These are phyloP conservation scores for Sporothrix schenckii DNA, from an alignment of 2,329 filamentous ascomycete genomes.

Conservation along the genomic window DNA sequence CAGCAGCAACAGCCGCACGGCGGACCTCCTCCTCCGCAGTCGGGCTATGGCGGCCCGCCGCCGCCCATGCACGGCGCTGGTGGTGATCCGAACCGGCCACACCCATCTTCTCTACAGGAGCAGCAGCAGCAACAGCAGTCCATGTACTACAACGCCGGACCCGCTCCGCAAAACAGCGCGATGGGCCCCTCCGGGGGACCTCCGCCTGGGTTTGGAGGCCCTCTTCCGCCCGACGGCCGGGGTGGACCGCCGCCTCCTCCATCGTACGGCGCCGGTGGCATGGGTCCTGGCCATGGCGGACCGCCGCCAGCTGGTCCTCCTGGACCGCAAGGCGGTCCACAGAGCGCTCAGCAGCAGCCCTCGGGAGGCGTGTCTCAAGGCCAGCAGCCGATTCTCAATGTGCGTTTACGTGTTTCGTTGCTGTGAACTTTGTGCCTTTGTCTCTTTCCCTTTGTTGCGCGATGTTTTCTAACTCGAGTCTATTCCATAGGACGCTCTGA, in stretches of 20 bases:
- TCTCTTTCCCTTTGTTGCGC: too few relatives aligned
- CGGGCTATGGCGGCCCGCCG: constrained; percentile 54
- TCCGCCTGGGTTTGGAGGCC: constrained; percentile 69
- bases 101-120: constrained; percentile 18
- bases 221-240: constrained; percentile 63
- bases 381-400: constrained; percentile 81
- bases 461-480: not conserved
- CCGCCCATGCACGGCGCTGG: constrained; percentile 53
- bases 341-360: constrained; percentile 37
- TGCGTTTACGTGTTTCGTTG: constrained; percentile 45
- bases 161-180: constrained; percentile 55
- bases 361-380: constrained; percentile 66
- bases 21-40: constrained; percentile 51
- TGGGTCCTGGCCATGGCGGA: constrained; percentile 43
- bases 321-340: not conserved
- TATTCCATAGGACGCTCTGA: constrained; percentile 68
- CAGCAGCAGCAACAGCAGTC: constrained; percentile 45
- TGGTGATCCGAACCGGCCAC: constrained; percentile 45
- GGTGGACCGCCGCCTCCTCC: constrained; percentile 62
- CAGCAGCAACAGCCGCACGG: constrained; percentile 55
- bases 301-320: constrained; percentile 9
- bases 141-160: constrained; percentile 50
- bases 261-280: constrained; percentile 51
- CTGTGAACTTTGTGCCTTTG: constrained; percentile 3
- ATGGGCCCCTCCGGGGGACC: constrained; percentile 63